Percentiles rank a stretch among this genome's conserved stretches.
phyloP scores from a whole-genome alignment of 345 rosid genomes.

The Theobroma cacao region DNA sequence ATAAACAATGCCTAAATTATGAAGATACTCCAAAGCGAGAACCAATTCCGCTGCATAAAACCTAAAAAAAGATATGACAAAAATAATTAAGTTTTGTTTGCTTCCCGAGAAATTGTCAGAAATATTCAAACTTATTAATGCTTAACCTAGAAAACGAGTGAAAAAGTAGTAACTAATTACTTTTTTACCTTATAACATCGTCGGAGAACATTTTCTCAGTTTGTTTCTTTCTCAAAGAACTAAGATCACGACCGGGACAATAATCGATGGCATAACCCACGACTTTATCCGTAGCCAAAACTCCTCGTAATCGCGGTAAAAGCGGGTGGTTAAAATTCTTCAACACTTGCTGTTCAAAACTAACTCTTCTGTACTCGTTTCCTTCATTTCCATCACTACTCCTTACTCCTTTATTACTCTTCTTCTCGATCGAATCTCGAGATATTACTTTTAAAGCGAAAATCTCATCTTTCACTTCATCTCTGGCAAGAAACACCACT shows the following conservation, averaged over 20 bases:
- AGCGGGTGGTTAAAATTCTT: constrained; percentile 65
- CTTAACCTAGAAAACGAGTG: background rate
- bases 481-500: constrained; percentile 65
- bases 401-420: constrained; percentile 15
- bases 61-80: constrained; percentile 26
- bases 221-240: constrained; percentile 54
- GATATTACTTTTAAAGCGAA: constrained; percentile 77
- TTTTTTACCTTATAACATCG: constrained; percentile 54
- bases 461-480: constrained; percentile 25
- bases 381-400: background rate
- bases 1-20: constrained; percentile 64
- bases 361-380: constrained; percentile 50
- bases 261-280: constrained; percentile 87
- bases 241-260: constrained; percentile 74
- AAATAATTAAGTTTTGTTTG: background rate
- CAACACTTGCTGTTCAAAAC: constrained; percentile 65
- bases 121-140: background rate
- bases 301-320: constrained; percentile 69
- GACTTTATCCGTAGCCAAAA: constrained; percentile 60
- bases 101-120: background rate
- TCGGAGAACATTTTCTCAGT: constrained; percentile 80
- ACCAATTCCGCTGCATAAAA: constrained; percentile 93
- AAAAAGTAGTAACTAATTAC: background rate
- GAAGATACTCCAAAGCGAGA: constrained; percentile 73
- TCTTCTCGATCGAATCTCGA: constrained; percentile 65